phyloP scores from a whole-genome alignment of 139 green algal genomes.

The Trebouxia sp. region DNA sequence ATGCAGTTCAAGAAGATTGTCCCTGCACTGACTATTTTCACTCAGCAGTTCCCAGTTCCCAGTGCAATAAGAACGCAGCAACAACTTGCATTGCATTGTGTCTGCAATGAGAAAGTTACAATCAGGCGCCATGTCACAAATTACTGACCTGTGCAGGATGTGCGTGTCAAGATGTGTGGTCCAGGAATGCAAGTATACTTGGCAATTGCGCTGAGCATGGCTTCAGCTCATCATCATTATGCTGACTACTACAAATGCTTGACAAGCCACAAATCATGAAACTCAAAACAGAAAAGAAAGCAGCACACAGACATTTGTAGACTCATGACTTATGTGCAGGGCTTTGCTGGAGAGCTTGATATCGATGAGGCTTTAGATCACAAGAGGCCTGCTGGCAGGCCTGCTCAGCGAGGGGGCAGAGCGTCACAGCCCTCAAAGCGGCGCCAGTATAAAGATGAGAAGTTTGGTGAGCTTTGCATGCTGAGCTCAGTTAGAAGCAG shows the following conservation, averaged over 20 bases:
- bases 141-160: not conserved
- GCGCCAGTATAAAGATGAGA: conserved; percentile 57
- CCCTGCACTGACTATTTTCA: not conserved
- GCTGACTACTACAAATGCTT: not conserved
- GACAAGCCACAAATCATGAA: not conserved
- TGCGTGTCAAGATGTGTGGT: not conserved
- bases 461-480: conserved; percentile 60
- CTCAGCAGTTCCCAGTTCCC: too few relatives aligned
- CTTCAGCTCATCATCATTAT: not conserved
- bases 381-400: not conserved
- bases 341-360: conserved; percentile 75
- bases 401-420: conserved; percentile 32
- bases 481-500: not conserved
- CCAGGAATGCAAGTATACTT: not conserved
- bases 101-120: too few relatives aligned
- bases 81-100: too few relatives aligned
- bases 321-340: not conserved
- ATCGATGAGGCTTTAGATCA: conserved; percentile 64
- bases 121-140: too few relatives aligned
- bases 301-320: not conserved
- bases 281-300: not conserved
- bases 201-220: not conserved
- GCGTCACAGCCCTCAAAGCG: conserved; percentile 52
- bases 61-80: too few relatives aligned
- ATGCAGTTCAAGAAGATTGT: not conserved